Base-by-base conservation (phyloP, 371 early-diverging fungal species). In the Rhizopus sp. region DNA sequence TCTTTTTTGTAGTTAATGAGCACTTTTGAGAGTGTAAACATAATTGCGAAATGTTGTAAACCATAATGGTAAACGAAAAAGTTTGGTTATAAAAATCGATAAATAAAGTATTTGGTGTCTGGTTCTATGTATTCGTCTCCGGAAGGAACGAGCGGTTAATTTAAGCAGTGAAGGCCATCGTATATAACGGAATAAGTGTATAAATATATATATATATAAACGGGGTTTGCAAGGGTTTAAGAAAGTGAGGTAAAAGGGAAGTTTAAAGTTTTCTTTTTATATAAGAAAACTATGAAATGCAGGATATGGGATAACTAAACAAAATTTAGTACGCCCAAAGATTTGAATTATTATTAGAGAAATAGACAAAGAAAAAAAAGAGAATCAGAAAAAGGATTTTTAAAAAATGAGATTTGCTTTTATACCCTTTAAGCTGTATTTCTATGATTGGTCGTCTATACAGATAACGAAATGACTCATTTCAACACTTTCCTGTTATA, bases 111-210 rank as follows among this genome's bases (percentile, higher is more conserved):
- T n/a, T n/a, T n/a, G 39, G 38, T 51, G 50, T 50, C 50, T 31
- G 45, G 7, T 51, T 51, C 51, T 44, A 40, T 49, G 13, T 13
- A 55, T 23, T 51, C 15, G 40, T 59, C 55, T 55, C 57, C 56
- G 48, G 15, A 38, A 30, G 52, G 62, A 55, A 61, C 58, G 57
- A n/a, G 38, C 41, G 34, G 41, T 5, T 15, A 56, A 63, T 50
- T 67, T 68, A 68, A 63, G 68, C 68, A 23, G 63, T 68, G 68
- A 50, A 63, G 45, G 60, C 56, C 63, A 63, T 63, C 37, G 4
- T 45, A n/a, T n/a, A n/a, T n/a, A n/a, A n/a, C n/a, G 30, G 53
- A 56, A 48, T 31, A 47, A 34, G 41, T 52, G n/a, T n/a, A n/a
- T n/a, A n/a, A n/a, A n/a, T n/a, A n/a, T n/a, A n/a, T n/a, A n/a